Evolutionary conservation across 2,329 filamentous ascomycete genomes (phyloP).

Genomic region (Clonostachys byssicola): DNA sequence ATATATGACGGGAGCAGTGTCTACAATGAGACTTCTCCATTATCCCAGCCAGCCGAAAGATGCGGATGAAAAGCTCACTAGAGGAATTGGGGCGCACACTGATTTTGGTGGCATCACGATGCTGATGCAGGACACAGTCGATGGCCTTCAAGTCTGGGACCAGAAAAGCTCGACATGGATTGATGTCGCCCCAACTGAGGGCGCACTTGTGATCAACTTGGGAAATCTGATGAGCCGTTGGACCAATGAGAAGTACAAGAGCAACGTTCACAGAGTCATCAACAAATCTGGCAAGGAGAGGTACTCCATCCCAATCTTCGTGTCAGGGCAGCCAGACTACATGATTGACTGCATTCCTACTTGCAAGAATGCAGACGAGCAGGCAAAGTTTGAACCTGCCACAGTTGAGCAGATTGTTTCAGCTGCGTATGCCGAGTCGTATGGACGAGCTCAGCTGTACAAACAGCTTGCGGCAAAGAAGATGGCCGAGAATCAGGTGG

Average conservation of each 20-base stretch:
- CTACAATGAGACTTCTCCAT: slow-evolving; percentile 39
- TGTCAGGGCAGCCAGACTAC: slow-evolving; percentile 46
- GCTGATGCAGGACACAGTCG: slow-evolving; percentile 44
- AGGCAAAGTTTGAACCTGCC: slow-evolving; percentile 20
- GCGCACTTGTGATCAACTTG: slow-evolving; percentile 46
- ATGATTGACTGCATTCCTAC: slow-evolving; percentile 23
- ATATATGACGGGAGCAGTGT: slow-evolving; percentile 36
- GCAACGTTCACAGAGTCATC: slow-evolving; percentile 50
- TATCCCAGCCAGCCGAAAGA: slow-evolving; percentile 37
- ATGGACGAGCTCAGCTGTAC: slow-evolving; percentile 20
- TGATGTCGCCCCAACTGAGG: slow-evolving; percentile 31
- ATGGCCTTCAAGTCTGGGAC: slow-evolving; percentile 48
- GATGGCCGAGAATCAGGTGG: background rate
- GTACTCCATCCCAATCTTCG: slow-evolving; percentile 54
- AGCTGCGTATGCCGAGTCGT: slow-evolving; percentile 23
- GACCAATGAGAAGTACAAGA: slow-evolving; percentile 48
- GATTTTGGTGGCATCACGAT: slow-evolving; percentile 55
- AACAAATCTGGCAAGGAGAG: slow-evolving; percentile 44
- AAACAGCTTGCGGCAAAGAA: slow-evolving; percentile 19
- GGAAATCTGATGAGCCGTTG: slow-evolving; percentile 44
- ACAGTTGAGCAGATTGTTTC: slow-evolving; percentile 25
- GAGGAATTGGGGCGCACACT: slow-evolving; percentile 43
- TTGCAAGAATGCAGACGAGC: slow-evolving; percentile 12
- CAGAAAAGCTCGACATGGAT: slow-evolving; percentile 35
- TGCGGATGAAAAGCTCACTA: slow-evolving; percentile 20